phyloP scores from a whole-genome alignment of 2,329 filamentous ascomycete species.

The Coniella lustricola region DNA sequence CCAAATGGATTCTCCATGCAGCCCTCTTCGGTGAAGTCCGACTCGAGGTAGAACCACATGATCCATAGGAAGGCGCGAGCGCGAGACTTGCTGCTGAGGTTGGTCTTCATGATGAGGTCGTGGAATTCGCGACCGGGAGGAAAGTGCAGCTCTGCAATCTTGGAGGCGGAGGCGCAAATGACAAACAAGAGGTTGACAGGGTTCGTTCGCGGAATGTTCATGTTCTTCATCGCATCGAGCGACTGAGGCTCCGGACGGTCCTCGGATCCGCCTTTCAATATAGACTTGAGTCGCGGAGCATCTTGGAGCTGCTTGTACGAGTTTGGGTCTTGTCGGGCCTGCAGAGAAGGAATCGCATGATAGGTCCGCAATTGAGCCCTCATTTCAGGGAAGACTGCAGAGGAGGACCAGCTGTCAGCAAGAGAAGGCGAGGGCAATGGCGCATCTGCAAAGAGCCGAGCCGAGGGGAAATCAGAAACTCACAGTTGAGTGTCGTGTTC shows the following conservation, averaged over 20 bases:
- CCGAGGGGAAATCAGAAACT: slow-evolving; percentile 23
- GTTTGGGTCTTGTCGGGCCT: slow-evolving; percentile 89
- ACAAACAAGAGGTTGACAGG: slow-evolving; percentile 97
- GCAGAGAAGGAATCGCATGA: slow-evolving; percentile 92
- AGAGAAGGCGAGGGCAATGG: too few relatives aligned
- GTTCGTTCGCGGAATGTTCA: slow-evolving; percentile 69
- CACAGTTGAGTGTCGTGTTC: slow-evolving; percentile 98
- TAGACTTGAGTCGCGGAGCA: slow-evolving; percentile 90
- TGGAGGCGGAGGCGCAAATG: slow-evolving; percentile 80
- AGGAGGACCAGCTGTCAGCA: slow-evolving; percentile 22
- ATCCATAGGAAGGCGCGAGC: slow-evolving; percentile 91
- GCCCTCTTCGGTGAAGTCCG: slow-evolving; percentile 83
- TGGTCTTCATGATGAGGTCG: slow-evolving; percentile 88
- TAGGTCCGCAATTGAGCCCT: slow-evolving; percentile 95
- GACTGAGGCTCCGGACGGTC: slow-evolving; percentile 78
- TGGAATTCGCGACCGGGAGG: slow-evolving; percentile 82
- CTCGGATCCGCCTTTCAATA: slow-evolving; percentile 92
- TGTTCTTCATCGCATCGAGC: slow-evolving; percentile 71
- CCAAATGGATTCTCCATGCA: slow-evolving; percentile 91
- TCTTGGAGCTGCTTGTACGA: slow-evolving; percentile 98
- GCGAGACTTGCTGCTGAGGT: slow-evolving; percentile 72
- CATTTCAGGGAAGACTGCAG: slow-evolving; percentile 94
- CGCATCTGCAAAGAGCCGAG: neutral
- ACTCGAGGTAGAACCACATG: slow-evolving; percentile 99
- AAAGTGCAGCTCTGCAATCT: slow-evolving; percentile 91